Evolutionary conservation across 2,329 filamentous ascomycete species (phyloP), one percentile per base, ranked within the genome.

Genomic region (Diaporthe vaccinii): DNA sequence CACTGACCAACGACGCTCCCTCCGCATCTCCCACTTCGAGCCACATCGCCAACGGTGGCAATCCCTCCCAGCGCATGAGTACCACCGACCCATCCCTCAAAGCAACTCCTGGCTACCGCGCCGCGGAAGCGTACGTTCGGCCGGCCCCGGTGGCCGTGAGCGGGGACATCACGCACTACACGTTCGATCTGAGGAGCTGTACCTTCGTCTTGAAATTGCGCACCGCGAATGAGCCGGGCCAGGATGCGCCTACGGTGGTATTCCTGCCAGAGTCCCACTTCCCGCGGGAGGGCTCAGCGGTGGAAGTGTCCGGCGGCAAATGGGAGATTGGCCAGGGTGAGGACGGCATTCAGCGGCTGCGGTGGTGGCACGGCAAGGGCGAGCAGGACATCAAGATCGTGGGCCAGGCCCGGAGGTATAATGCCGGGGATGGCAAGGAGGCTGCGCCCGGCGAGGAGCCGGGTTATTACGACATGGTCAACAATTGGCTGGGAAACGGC

Each of bases 201-300:
- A 90, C 89, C 14, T 98, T 98, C 83, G 92, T 89, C 7, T 88
- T 99, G 72, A 89, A 90, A 22, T 83, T 99, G 34, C 85, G 88
- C 0, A 92, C 93, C 2, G 84, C 90, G 3, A 88, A 87, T 46
- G 83, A 90, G 1, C 91, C 92, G 3, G 79, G 81, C 2, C 58
- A 78, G 0, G 90, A 93, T 0, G 86, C 87, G 1, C 95, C 95
- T 0, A 98, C 96, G 0, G 90, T 95, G 59, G 88, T 98, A 12
- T 98, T 94, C 83, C 87, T 99, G 2, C 97, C 97, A 0, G 94
- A 96, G 74, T 98, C 94, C 81, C 97, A 99, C 84, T 99, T 98
- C 82, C 96, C 96, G 1, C 90, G 91, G 72, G 90, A 93, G 65
- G 87, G 91, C 59, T 94, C 92, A 53, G 89, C 88, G 0, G 92